phyloP scores from a whole-genome alignment of 78 protist genomes.

The Isochrysis galbana region DNA sequence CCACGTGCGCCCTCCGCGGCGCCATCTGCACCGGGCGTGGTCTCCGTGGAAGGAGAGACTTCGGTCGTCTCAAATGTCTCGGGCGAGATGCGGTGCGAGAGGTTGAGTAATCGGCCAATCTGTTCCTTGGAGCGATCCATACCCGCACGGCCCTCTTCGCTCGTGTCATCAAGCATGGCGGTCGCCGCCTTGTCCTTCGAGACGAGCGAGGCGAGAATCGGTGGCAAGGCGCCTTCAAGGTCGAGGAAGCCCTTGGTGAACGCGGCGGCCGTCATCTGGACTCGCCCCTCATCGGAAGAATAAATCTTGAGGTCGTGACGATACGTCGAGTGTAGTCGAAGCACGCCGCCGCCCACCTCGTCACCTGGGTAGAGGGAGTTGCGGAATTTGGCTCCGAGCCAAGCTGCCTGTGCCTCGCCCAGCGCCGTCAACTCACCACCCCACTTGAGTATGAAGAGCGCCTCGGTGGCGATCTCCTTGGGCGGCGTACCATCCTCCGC shows the following conservation, averaged over 20 bases:
- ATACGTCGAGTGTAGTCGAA: slow-evolving; percentile 66
- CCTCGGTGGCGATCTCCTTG: background rate
- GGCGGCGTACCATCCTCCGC: background rate
- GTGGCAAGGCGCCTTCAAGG: slow-evolving; percentile 70
- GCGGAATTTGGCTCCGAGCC: background rate
- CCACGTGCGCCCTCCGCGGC: too few relatives aligned
- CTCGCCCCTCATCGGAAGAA: slow-evolving; percentile 68
- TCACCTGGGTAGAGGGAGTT: slow-evolving; percentile 2
- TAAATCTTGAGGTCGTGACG: slow-evolving; percentile 77
- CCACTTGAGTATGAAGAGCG: slow-evolving; percentile 63
- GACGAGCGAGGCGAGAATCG: slow-evolving; percentile 63
- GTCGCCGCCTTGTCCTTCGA: slow-evolving; percentile 25
- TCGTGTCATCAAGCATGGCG: slow-evolving; percentile 53
- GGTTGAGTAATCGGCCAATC: background rate
- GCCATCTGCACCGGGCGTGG: too few relatives aligned
- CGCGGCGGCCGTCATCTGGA: slow-evolving; percentile 70
- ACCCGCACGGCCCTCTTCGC: background rate
- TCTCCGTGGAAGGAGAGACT: too few relatives aligned
- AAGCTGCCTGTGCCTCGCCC: slow-evolving; percentile 49
- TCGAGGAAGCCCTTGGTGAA: slow-evolving; percentile 64
- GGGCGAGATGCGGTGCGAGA: background rate
- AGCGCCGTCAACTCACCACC: slow-evolving; percentile 73
- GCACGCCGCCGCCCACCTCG: background rate
- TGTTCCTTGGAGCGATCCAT: background rate
- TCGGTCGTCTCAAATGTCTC: background rate